Percentiles rank a stretch among this genome's conserved stretches.
These are phyloP conservation scores for Pilatotrama ljubarskyi DNA, from an alignment of 768 basidiomycete species.

Conservation along the genomic window DNA sequence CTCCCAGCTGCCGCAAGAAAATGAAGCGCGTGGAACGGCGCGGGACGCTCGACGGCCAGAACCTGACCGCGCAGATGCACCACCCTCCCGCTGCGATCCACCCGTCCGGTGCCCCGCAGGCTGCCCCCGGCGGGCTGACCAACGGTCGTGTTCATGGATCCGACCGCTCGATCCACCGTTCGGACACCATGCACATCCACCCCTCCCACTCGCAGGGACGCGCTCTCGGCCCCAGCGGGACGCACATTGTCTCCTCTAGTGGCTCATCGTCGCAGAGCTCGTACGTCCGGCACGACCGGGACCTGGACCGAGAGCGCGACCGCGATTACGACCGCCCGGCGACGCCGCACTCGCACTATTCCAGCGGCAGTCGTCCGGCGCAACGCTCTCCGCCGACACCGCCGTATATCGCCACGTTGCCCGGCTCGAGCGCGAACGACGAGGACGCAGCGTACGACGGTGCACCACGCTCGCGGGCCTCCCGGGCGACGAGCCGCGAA, in stretches of 20 bases:
- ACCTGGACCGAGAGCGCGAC: slow-evolving; percentile 23
- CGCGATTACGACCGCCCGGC: slow-evolving; percentile 15
- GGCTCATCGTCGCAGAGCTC: slow-evolving; percentile 11
- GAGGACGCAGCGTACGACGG: slow-evolving; percentile 23
- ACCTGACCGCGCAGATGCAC: slow-evolving; percentile 23
- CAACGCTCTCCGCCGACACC: slow-evolving; percentile 24
- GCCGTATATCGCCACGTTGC: slow-evolving; percentile 29
- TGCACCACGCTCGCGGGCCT: neutral
- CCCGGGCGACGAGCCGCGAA: neutral
- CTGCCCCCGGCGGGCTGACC: slow-evolving; percentile 17
- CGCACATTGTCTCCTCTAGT: slow-evolving; percentile 20
- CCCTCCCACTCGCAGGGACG: slow-evolving; percentile 17
- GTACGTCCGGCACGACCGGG: slow-evolving; percentile 20
- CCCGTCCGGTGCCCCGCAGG: slow-evolving; percentile 24
- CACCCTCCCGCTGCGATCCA: slow-evolving; percentile 27
- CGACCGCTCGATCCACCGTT: slow-evolving; percentile 25
- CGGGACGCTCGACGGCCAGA: slow-evolving; percentile 55
- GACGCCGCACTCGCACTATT: slow-evolving; percentile 17
- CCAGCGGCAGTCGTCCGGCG: neutral
- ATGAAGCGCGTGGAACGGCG: slow-evolving; percentile 83
- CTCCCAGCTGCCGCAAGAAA: slow-evolving; percentile 71
- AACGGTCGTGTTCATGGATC: too few relatives aligned
- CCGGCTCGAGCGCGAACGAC: slow-evolving; percentile 27
- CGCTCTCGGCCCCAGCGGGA: slow-evolving; percentile 26
- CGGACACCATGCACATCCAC: slow-evolving; percentile 31